Evolutionary conservation across 345 rosid genomes (phyloP).

Genomic region (Mallotus nudiflorus): DNA sequence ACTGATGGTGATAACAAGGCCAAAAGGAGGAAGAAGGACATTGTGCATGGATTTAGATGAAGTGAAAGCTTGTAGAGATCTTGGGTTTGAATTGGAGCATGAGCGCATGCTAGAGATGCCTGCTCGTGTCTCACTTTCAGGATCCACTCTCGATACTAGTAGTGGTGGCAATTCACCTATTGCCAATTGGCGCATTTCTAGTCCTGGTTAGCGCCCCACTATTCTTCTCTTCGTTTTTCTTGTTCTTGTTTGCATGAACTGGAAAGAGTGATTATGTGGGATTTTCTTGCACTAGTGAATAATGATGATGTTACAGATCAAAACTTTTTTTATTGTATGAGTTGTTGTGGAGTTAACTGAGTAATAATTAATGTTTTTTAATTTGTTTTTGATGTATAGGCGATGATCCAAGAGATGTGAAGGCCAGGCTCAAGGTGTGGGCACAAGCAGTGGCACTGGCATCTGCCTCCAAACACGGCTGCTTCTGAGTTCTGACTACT

Average conservation of each 20-base stretch:
- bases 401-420: constrained; percentile 89
- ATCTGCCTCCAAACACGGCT: constrained; percentile 49
- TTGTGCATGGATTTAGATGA: constrained; percentile 84
- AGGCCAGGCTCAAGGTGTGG: constrained; percentile 94
- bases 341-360: too few species aligned
- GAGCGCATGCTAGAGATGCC: constrained; percentile 66
- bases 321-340: too few species aligned
- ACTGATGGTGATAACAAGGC: constrained; percentile 74
- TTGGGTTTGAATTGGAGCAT: constrained; percentile 87
- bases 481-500: constrained; percentile 22
- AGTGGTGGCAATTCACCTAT: constrained; percentile 92
- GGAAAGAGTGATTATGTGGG: too few species aligned
- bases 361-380: not conserved
- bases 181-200: constrained; percentile 80
- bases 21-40: constrained; percentile 71
- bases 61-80: constrained; percentile 76
- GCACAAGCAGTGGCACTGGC: constrained; percentile 92
- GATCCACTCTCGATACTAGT: constrained; percentile 61
- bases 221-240: not conserved
- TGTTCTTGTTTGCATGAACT: too few species aligned
- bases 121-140: constrained; percentile 51
- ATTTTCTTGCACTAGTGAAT: not conserved
- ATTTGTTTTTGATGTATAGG: constrained; percentile 41
- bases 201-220: constrained; percentile 62
- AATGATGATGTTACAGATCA: too few species aligned